Conservation (phyloP, 2,329 filamentous ascomycete species). For the Exophiala aquamarina region DNA sequence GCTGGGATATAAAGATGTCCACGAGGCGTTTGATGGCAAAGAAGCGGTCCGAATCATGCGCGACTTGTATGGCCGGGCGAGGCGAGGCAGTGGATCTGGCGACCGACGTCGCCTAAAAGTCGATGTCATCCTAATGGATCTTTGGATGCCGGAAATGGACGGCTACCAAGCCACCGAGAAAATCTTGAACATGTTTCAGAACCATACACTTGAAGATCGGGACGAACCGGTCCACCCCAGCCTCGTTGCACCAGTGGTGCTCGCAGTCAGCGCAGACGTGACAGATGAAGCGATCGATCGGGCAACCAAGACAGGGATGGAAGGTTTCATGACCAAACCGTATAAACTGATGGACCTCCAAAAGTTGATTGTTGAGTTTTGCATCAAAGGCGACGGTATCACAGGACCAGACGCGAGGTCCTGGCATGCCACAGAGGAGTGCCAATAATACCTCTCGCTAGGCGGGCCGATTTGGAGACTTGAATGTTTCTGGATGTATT, state of each 20-base stretch:
- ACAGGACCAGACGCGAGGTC: background rate
- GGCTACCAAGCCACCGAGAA: conserved; percentile 67
- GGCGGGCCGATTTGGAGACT: too few species aligned
- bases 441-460: too few species aligned
- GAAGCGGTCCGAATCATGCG: conserved; percentile 65
- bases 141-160: conserved; percentile 76
- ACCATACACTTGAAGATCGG: conserved; percentile 29
- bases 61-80: conserved; percentile 36
- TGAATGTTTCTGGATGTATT: conserved; percentile 7
- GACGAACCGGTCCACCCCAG: conserved; percentile 9
- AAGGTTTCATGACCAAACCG: conserved; percentile 68
- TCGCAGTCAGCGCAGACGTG: conserved; percentile 67
- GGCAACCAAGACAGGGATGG: conserved; percentile 63
- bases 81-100: conserved; percentile 7
- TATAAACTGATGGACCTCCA: conserved; percentile 64
- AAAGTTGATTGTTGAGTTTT: conserved; percentile 55
- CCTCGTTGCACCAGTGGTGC: conserved; percentile 44
- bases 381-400: conserved; percentile 28
- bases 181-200: conserved; percentile 57
- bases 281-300: conserved; percentile 63
- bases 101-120: conserved; percentile 39
- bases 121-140: conserved; percentile 69
- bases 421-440: background rate
- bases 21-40: conserved; percentile 66
- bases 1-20: conserved; percentile 63